Percentiles rank a stretch among this genome's conserved stretches.
Evolutionary conservation across 352 stramenopile genomes (phyloP).

Genomic region (Globisporangium cederbergense): DNA sequence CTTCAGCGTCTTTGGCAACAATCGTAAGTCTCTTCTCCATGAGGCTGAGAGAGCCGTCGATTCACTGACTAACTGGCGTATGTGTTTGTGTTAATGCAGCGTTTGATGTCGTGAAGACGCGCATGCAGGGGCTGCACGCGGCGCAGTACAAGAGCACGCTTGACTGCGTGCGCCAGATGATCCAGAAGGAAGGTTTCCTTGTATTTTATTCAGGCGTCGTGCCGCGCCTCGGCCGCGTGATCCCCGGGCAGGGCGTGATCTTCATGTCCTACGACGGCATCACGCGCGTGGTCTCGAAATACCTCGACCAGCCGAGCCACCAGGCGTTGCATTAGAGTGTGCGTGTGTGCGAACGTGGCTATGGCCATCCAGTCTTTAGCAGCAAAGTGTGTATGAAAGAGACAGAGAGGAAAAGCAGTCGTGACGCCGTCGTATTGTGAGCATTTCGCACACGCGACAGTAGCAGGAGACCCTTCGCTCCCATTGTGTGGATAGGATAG

Average conservation of each 20-base stretch:
- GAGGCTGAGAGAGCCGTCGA: not conserved
- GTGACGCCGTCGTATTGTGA: not conserved
- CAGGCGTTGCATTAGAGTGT: slow-evolving; percentile 10
- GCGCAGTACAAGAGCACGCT: slow-evolving; percentile 76
- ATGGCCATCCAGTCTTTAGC: too few relatives aligned
- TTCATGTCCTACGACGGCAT: slow-evolving; percentile 94
- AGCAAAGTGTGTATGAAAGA: not conserved
- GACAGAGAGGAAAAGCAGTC: not conserved
- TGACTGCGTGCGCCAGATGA: slow-evolving; percentile 85
- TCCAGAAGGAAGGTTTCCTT: slow-evolving; percentile 67
- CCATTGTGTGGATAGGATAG: not conserved
- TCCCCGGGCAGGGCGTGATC: slow-evolving; percentile 97
- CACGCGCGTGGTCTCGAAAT: slow-evolving; percentile 43
- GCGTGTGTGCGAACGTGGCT: not conserved
- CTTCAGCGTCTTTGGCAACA: slow-evolving; percentile 97
- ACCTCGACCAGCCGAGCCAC: slow-evolving; percentile 36
- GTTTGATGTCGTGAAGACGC: slow-evolving; percentile 91
- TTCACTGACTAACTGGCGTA: not conserved
- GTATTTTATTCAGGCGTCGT: slow-evolving; percentile 93
- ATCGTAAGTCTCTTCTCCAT: slow-evolving; percentile 71
- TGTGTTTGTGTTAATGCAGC: slow-evolving; percentile 25
- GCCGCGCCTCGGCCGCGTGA: slow-evolving; percentile 90
- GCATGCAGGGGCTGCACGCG: slow-evolving; percentile 78
- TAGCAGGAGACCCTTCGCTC: not conserved
- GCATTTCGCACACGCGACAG: not conserved